Evolutionary conservation across 805 yeast genomes (phyloP), one percentile per base, ranked within the genome.

Genomic region (Yarrowia sp.): DNA sequence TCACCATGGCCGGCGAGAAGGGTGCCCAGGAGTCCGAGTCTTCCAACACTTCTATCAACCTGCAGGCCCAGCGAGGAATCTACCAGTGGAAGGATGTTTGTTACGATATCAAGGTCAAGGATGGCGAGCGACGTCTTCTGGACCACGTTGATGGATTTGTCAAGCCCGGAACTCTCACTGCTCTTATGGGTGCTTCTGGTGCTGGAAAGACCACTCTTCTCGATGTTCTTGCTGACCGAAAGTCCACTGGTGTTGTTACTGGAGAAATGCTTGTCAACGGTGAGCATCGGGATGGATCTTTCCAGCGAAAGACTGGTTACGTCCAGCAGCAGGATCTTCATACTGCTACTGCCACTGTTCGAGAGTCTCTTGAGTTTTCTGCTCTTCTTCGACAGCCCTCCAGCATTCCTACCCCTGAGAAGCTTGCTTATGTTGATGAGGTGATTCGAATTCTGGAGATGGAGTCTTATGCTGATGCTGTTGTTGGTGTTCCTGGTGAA

Each of bases 1-100:
- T n/a, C 2, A 19, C n/a, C 49, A 56, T 38, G 48, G 62, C 46
- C 3, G 26, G 54, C 17, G 54, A 48, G 26, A 48, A 48, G 54
- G 54, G 54, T 8, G 38, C 54, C 17, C 38, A 48, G n/a, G 54
- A 48, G 24, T 19, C 38, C 17, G 54, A 48, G 24, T 56, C 62
- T 0, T 38, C 48, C 26, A 22, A 38, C 62, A 26, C 35, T 14
- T 38, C 49, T 2, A 40, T 56, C 28, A 56, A 56, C 16, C 33
- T 56, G 4, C 64, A 59, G 24, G 54, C 64, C 43, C 64, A 59
- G 43, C 21, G 43, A 22, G 54, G 54, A 5, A 43, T 86, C 43
- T 88, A 88, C 81, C 90, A 86, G 72, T 89, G 96, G 96, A 83
- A 84, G 75, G 82, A 89, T 71, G 85, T 89, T 46, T 83, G 87